phyloP scores from a whole-genome alignment of 1,284 basidiomycete genomes.

The Boletus albobrunnescens region DNA sequence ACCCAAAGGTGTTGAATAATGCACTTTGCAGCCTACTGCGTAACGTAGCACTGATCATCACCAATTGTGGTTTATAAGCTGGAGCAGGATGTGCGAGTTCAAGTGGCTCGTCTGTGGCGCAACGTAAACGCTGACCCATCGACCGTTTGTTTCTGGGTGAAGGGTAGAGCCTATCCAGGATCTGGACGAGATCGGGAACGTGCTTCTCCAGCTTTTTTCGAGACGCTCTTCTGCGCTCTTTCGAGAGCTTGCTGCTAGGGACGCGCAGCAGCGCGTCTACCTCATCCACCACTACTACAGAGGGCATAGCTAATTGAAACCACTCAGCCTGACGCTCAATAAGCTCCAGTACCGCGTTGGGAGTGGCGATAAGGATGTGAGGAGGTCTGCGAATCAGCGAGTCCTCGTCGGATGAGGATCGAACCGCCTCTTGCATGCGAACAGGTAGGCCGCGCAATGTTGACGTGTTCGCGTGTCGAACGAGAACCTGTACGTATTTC shows the following conservation, averaged over 20 bases:
- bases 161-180: slow-evolving; percentile 56
- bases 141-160: slow-evolving; percentile 2
- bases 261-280: slow-evolving; percentile 64
- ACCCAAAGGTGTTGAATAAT: slow-evolving; percentile 50
- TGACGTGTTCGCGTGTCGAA: slow-evolving; percentile 37
- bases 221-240: slow-evolving; percentile 22
- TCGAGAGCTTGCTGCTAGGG: slow-evolving; percentile 38
- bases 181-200: slow-evolving; percentile 51
- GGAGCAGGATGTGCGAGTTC: slow-evolving; percentile 15
- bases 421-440: slow-evolving; percentile 31
- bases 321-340: slow-evolving; percentile 41
- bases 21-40: slow-evolving; percentile 49
- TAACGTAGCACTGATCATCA: slow-evolving; percentile 69
- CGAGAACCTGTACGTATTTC: slow-evolving; percentile 56
- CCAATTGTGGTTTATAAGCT: slow-evolving; percentile 48
- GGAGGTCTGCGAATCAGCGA: slow-evolving; percentile 47
- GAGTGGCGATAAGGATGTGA: slow-evolving; percentile 68
- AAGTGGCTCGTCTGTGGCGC: slow-evolving; percentile 1
- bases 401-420: slow-evolving; percentile 37
- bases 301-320: slow-evolving; percentile 45
- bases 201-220: slow-evolving; percentile 46
- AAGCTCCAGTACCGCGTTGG: slow-evolving; percentile 60
- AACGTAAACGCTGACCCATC: not conserved
- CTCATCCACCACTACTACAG: slow-evolving; percentile 67
- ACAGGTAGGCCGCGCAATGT: slow-evolving; percentile 31